Evolutionary conservation across 805 yeast species (phyloP), one percentile per base, ranked within the genome.

Genomic region (Zygosaccharomyces bisporus): DNA sequence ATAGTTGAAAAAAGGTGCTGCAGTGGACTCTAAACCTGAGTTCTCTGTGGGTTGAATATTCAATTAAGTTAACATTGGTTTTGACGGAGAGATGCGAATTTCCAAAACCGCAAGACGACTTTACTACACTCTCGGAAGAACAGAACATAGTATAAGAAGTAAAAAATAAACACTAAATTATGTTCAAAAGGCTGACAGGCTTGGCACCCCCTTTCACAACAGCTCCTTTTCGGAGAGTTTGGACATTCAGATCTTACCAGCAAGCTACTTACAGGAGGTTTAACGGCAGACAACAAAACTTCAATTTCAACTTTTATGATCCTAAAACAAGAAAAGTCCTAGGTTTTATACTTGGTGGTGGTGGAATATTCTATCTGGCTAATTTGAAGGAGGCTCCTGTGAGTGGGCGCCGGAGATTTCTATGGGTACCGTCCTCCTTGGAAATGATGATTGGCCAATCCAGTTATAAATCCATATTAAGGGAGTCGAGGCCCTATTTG

Each of bases 381-480:
- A 73, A 82, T 52, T 68, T 86, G 23, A 85, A 89, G 51, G 76
- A 77, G 51, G 96, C 95, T 0, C 96, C 96, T 0, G 82, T 83
- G 19, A 81, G 95, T 1, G 78, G 80, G 24, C 70, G 98, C 39
- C 67, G 57, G 23, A 70, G 97, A 50, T 76, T 88, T 55, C 76
- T 89, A 59, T 76, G 88, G 75, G 70, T 85, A 1, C 83, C 88
- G 4, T 73, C 74, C 39, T 76, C 80, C 70, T 50, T 83, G 24
- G 96, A 87, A 56, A 54, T 63, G 14, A 70, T 62, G 48, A 66
- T 85, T 13, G 95, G 95, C 2, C 77, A 77, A 23, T 69, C 70
- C 45, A 74, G 84, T 5, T 90, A 89, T 61, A 59, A 64, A 3
- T 81, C 82, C 45, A 72, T 87, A 8, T 52, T 86, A 56, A 36